Evolutionary conservation across 306 rosid species (phyloP).

Genomic region (Vigna mungo): DNA sequence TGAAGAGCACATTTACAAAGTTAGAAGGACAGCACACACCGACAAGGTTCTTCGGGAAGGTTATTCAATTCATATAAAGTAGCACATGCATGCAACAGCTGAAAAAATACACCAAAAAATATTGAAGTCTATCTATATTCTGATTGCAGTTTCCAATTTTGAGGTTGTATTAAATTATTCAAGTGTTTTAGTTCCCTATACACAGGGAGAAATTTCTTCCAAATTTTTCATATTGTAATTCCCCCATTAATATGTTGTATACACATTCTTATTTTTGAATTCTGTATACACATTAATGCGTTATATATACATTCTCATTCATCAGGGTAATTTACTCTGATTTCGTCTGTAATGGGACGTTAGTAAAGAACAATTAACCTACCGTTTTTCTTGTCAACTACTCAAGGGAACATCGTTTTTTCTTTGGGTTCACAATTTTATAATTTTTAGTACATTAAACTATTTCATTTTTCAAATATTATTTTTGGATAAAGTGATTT

Average conservation of each 20-base stretch:
- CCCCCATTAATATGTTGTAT: not conserved
- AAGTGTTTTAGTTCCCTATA: too few species aligned
- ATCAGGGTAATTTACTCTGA: too few species aligned
- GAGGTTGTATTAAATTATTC: constrained; percentile 2
- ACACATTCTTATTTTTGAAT: not conserved
- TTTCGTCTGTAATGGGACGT: too few species aligned
- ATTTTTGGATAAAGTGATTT: too few species aligned
- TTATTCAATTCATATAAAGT: constrained; percentile 9
- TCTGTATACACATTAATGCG: too few species aligned
- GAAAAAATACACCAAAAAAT: constrained; percentile 5
- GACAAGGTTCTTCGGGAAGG: constrained; percentile 37
- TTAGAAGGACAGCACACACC: constrained; percentile 19
- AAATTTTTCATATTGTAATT: not conserved
- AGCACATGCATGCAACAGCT: constrained; percentile 8
- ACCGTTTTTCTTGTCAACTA: too few species aligned
- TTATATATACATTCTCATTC: too few species aligned
- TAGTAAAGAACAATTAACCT: too few species aligned
- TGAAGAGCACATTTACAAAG: not conserved
- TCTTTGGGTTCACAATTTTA: too few species aligned
- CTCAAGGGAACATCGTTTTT: too few species aligned
- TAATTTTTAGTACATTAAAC: too few species aligned
- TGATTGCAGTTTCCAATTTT: constrained; percentile 19
- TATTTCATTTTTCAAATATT: too few species aligned
- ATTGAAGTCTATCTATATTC: not conserved
- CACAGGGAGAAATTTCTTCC: constrained; percentile 16